phyloP scores from a whole-genome alignment of 2,329 filamentous ascomycete genomes.

The Claviceps pusilla region DNA sequence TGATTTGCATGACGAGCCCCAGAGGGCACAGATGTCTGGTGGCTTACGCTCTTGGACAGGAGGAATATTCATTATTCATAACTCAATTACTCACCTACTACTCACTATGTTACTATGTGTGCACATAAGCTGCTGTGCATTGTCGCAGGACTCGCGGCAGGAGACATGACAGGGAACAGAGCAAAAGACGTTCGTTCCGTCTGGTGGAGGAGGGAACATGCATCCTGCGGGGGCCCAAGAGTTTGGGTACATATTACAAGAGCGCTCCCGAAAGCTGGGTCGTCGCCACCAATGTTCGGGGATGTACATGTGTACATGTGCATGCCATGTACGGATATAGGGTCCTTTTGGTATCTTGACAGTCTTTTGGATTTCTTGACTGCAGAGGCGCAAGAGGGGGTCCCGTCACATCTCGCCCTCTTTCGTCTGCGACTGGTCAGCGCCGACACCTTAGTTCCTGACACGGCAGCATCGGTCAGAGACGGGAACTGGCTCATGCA shows the following conservation, averaged over 20 bases:
- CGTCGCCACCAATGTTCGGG: background rate
- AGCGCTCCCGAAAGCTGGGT: conserved; percentile 1
- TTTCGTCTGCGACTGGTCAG: background rate
- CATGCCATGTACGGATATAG: background rate
- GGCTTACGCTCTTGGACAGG: background rate
- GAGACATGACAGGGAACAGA: background rate
- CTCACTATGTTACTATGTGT: too few species aligned
- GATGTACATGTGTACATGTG: background rate
- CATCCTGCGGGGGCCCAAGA: background rate
- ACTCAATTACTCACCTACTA: background rate
- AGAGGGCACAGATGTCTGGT: background rate
- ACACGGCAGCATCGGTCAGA: conserved; percentile 3
- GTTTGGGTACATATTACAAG: background rate
- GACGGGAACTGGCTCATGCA: background rate
- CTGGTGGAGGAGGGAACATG: background rate
- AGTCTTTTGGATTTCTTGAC: background rate
- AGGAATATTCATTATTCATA: background rate
- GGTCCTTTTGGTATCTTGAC: background rate
- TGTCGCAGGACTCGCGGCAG: too few species aligned
- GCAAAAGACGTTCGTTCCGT: background rate
- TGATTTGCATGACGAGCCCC: background rate
- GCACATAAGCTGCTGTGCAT: too few species aligned
- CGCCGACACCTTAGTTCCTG: background rate
- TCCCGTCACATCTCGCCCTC: background rate
- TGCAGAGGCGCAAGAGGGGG: background rate